phyloP scores from a whole-genome alignment of 176 grass and related monocot genomes.

The Luzula sylvatica region DNA sequence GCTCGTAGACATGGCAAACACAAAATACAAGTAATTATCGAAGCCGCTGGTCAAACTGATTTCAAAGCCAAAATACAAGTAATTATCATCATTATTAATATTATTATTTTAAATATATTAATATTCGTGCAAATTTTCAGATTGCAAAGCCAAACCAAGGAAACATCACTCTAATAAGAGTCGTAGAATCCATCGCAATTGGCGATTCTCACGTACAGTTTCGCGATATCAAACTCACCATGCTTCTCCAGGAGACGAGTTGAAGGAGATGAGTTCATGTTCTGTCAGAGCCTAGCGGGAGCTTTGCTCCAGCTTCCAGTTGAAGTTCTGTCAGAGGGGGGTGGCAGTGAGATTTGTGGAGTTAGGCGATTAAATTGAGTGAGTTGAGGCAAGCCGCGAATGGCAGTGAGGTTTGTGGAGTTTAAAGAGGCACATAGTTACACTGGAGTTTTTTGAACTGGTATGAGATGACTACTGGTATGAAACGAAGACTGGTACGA shows the following conservation, averaged over 20 bases:
- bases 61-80: conserved; percentile 99
- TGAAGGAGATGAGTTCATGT: too few relatives aligned
- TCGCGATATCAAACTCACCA: conserved; percentile 84
- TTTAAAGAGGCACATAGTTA: too few relatives aligned
- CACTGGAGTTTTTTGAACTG: too few relatives aligned
- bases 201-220: conserved; percentile 92
- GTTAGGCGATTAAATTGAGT: too few relatives aligned
- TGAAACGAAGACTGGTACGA: too few relatives aligned
- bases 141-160: conserved; percentile 90
- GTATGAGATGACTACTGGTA: too few relatives aligned
- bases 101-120: background rate
- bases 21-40: conserved; percentile 91
- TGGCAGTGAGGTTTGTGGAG: too few relatives aligned
- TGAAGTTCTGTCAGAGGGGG: too few relatives aligned
- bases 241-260: conserved; percentile 83
- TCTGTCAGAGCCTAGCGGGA: too few relatives aligned
- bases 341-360: too few relatives aligned
- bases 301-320: too few relatives aligned
- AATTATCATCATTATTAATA: background rate
- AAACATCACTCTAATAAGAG: conserved; percentile 75
- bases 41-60: conserved; percentile 75
- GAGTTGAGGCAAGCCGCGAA: too few relatives aligned
- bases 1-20: conserved; percentile 93
- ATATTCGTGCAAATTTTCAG: conserved; percentile 25
- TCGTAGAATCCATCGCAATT: conserved; percentile 87